Evolutionary conservation across 1,284 basidiomycete species (phyloP).

Genomic region (Rhodotorula glutinis): DNA sequence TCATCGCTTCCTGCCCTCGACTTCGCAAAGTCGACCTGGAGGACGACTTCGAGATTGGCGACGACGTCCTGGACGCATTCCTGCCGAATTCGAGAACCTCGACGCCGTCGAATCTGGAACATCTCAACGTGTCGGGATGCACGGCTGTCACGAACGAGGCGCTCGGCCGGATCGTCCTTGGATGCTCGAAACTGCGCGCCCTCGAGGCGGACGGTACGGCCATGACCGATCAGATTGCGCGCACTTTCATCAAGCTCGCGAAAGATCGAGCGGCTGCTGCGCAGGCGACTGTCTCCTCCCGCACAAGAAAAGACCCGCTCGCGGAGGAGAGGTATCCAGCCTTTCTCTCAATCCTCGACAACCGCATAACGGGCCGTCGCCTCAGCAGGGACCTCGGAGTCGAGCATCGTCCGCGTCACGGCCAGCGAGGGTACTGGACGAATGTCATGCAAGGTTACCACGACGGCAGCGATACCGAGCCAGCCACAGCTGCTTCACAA

Average conservation of each 20-base stretch:
- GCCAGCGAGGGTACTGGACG: slow-evolving; percentile 29
- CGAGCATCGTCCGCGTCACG: slow-evolving; percentile 13
- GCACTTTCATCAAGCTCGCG: slow-evolving; percentile 36
- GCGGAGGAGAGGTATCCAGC: not conserved
- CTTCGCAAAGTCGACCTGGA: slow-evolving; percentile 80
- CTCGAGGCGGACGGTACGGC: slow-evolving; percentile 77
- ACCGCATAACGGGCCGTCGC: slow-evolving; percentile 12
- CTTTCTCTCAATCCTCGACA: slow-evolving; percentile 26
- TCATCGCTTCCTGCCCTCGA: slow-evolving; percentile 66
- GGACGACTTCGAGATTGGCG: slow-evolving; percentile 70
- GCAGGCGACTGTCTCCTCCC: not conserved
- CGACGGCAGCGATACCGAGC: slow-evolving; percentile 4
- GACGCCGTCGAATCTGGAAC: slow-evolving; percentile 55
- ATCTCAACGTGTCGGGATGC: slow-evolving; percentile 70
- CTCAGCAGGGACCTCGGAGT: slow-evolving; percentile 3
- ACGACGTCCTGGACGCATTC: slow-evolving; percentile 64
- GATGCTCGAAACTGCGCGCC: slow-evolving; percentile 61
- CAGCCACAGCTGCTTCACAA: not conserved
- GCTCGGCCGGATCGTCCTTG: slow-evolving; percentile 61
- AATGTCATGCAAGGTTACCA: slow-evolving; percentile 11
- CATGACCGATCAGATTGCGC: slow-evolving; percentile 62
- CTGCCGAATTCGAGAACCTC: slow-evolving; percentile 53
- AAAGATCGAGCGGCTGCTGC: not conserved
- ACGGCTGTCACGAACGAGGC: slow-evolving; percentile 61
- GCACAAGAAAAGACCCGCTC: not conserved